A percentile compares a stretch with the other conserved stretches of the same genome.
These are phyloP conservation scores for Debaryomyces tyrocola DNA, from an alignment of 805 yeast species.

Conservation along the genomic window DNA sequence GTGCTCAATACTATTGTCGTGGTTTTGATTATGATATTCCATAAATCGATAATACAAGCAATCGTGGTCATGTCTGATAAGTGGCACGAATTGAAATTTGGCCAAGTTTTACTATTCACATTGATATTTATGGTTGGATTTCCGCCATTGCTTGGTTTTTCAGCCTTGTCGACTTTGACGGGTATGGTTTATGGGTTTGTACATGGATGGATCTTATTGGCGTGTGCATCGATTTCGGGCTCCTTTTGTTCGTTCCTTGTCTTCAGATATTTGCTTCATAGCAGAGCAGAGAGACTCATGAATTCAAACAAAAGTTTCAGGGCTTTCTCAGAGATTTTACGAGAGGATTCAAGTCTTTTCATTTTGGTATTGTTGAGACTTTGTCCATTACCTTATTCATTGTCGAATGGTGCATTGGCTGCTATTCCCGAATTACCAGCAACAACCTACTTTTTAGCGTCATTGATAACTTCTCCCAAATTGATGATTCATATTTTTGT, in stretches of 20 bases:
- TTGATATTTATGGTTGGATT: conserved; percentile 70
- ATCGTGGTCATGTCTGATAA: conserved; percentile 45
- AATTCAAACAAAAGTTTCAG: conserved; percentile 62
- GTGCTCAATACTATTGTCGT: conserved; percentile 17
- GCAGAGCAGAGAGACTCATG: conserved; percentile 61
- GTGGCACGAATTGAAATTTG: conserved; percentile 40
- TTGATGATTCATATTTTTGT: conserved; percentile 71
- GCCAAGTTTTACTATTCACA: conserved; percentile 47
- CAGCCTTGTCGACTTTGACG: conserved; percentile 59
- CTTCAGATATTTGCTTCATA: conserved; percentile 58
- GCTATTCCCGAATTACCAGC: conserved; percentile 76
- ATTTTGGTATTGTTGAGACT: conserved; percentile 72
- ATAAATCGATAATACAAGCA: conserved; percentile 31
- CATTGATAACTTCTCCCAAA: conserved; percentile 79
- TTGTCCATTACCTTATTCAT: conserved; percentile 91
- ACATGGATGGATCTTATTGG: conserved; percentile 75
- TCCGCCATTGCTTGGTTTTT: conserved; percentile 89
- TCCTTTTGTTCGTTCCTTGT: conserved; percentile 71
- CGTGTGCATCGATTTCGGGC: conserved; percentile 68
- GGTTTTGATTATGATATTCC: conserved; percentile 26
- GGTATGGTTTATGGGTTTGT: conserved; percentile 86
- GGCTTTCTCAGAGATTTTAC: conserved; percentile 72
- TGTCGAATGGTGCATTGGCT: conserved; percentile 90
- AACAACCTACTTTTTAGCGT: conserved; percentile 65
- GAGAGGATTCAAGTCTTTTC: conserved; percentile 63